Percentiles rank a stretch among this genome's conserved stretches.
phyloP scores from a whole-genome alignment of 2,329 filamentous ascomycete species.

The Blumeriella jaapii region DNA sequence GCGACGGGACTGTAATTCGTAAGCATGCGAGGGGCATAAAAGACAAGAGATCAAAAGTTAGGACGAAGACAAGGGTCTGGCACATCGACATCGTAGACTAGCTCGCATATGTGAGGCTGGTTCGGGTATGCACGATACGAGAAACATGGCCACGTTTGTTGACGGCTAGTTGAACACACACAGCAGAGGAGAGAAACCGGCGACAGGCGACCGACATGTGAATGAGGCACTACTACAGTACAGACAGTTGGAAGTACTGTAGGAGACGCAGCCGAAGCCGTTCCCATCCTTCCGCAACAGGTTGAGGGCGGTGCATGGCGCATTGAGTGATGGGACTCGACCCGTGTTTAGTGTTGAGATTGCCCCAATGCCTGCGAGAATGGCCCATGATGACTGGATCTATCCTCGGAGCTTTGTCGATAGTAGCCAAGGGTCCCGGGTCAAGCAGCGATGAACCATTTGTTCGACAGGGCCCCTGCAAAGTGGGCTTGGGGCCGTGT shows the following conservation, averaged over 20 bases:
- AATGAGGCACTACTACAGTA: constrained; percentile 15
- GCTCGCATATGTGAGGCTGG: constrained; percentile 20
- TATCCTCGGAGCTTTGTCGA: constrained; percentile 24
- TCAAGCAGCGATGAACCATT: constrained; percentile 20
- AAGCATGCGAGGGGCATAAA: constrained; percentile 9
- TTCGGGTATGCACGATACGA: constrained; percentile 21
- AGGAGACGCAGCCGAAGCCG: constrained; percentile 11
- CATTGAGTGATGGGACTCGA: constrained; percentile 26
- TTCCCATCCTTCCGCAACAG: constrained; percentile 10
- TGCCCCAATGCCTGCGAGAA: constrained; percentile 23
- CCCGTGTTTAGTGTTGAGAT: constrained; percentile 27
- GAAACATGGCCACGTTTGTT: constrained; percentile 21
- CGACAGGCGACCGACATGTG: constrained; percentile 24
- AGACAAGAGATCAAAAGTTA: constrained; percentile 14
- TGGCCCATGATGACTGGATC: constrained; percentile 21
- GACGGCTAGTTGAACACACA: constrained; percentile 22
- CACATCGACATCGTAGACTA: constrained; percentile 14
- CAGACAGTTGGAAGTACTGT: constrained; percentile 11
- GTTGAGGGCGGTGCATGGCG: constrained; percentile 21
- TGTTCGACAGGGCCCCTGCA: constrained; percentile 16
- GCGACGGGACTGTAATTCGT: no score
- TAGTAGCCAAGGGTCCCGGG: constrained; percentile 21
- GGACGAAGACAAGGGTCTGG: constrained; percentile 18
- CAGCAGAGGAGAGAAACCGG: constrained; percentile 20
- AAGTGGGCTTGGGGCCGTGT: constrained; percentile 13